Evolutionary conservation across 2,329 filamentous ascomycete species (phyloP), one percentile per base, ranked within the genome.

Genomic region (Proliferodiscus dingleyae): DNA sequence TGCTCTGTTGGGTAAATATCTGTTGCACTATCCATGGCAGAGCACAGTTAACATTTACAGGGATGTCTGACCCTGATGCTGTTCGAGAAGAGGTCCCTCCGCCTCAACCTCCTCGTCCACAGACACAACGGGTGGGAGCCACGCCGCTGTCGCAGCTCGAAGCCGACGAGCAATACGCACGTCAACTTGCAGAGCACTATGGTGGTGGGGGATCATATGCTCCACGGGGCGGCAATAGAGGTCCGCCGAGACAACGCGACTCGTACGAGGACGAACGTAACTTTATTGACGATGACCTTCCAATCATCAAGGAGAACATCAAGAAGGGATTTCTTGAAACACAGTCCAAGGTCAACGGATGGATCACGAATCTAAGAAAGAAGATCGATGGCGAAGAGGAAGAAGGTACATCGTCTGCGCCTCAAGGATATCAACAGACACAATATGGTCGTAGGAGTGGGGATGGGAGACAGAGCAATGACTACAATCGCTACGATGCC

Each of bases 221-320:
- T 58, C 70, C 71, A 13, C 72, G 78, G 51, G 78, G 23, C 28
- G 51, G 47, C 22, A 56, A 46, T 41, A 55, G 61, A 60, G 66
- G 47, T 55, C 61, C 60, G 56, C 66, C 64, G 58, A 70, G 61
- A 61, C 66, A 62, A 56, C 74, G 69, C 73, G 73, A 73, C 52
- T 73, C 75, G 43, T 55, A 81, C 29, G 81, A 81, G 11, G 83
- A 88, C 40, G 80, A 78, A 38, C 85, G 85, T 61, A 96, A 81
- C 71, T 98, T 98, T 67, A 80, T 97, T 57, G 93, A 98, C 59
- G 93, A 98, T 60, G 93, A 98, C 57, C 78, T 98, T 11, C 91
- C 93, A 1, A 82, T 91, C 40, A 96, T 98, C 62, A 84, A 83
- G 55, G 89, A 95, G 64, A 96, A 94, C 61, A 78, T 98, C 57